These are phyloP conservation scores for Evansstolkia leycettana DNA, from an alignment of 495 filamentous ascomycete species.

Conservation along the genomic window DNA sequence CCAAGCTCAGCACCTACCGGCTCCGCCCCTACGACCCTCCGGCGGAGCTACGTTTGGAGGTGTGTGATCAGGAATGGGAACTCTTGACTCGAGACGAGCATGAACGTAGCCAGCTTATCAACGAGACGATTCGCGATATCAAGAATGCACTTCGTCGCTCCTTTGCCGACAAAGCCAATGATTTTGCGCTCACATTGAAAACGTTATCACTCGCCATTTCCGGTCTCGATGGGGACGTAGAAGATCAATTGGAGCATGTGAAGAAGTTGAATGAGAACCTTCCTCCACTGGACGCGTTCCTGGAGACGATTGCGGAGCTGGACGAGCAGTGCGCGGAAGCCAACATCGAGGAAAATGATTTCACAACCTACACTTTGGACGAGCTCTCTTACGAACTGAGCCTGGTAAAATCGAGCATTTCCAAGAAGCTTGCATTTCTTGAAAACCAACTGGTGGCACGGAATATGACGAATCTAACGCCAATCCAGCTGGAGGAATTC, in stretches of 20 bases:
- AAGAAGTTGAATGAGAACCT: constrained; percentile 67
- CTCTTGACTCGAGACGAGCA: constrained; percentile 69
- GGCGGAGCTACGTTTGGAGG: constrained; percentile 61
- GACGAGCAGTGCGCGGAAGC: constrained; percentile 87
- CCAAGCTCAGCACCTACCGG: constrained; percentile 89
- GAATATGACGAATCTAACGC: constrained; percentile 97
- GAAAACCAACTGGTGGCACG: constrained; percentile 96
- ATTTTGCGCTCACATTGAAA: constrained; percentile 88
- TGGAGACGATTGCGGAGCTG: constrained; percentile 68
- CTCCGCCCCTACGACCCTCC: constrained; percentile 86
- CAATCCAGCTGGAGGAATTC: constrained; percentile 96
- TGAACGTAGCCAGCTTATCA: constrained; percentile 79
- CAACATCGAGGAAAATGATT: constrained; percentile 98
- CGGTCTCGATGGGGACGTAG: constrained; percentile 86
- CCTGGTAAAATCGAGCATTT: constrained; percentile 77
- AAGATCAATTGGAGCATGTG: constrained; percentile 84
- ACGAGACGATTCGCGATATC: constrained; percentile 96
- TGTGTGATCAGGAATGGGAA: constrained; percentile 72
- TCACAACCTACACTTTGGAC: constrained; percentile 94
- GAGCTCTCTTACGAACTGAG: constrained; percentile 90
- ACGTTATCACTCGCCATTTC: constrained; percentile 88
- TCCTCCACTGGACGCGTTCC: constrained; percentile 74
- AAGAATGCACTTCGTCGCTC: constrained; percentile 85
- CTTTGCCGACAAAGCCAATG: constrained; percentile 94
- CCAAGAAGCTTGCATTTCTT: constrained; percentile 89